Percentiles rank a stretch among this genome's conserved stretches.
Evolutionary conservation across 176 grass and related monocot genomes (phyloP).

Genomic region (Otatea glauca): DNA sequence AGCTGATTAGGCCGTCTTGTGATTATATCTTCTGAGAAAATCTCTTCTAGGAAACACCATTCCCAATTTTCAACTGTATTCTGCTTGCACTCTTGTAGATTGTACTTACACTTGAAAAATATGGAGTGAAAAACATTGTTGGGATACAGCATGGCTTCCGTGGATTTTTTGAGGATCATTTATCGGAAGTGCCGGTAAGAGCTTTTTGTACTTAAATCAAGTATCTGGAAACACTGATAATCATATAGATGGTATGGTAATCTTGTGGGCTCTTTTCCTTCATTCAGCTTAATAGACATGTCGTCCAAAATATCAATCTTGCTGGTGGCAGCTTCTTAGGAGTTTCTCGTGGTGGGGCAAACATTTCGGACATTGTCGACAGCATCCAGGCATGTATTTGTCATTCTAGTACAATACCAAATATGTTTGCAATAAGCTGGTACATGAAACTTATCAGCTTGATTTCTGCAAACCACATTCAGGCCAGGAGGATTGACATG

Average conservation of each 20-base stretch:
- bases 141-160: constrained; percentile 91
- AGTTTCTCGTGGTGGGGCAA: constrained; percentile 81
- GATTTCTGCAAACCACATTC: constrained; percentile 41
- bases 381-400: constrained; percentile 80
- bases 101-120: constrained; percentile 97
- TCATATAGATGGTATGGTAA: constrained; percentile 13
- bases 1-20: neutral
- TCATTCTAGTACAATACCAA: constrained; percentile 18
- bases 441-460: constrained; percentile 29
- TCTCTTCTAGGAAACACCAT: constrained; percentile 33
- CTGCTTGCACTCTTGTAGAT: constrained; percentile 67
- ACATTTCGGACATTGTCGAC: constrained; percentile 83
- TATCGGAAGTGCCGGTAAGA: constrained; percentile 83
- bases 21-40: constrained; percentile 13
- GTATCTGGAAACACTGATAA: constrained; percentile 30
- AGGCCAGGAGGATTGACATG: constrained; percentile 92
- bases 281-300: constrained; percentile 76
- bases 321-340: constrained; percentile 92
- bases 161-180: constrained; percentile 82
- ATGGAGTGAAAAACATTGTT: constrained; percentile 95
- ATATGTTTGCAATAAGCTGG: constrained; percentile 6
- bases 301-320: constrained; percentile 98
- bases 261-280: constrained; percentile 28
- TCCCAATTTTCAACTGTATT: neutral
- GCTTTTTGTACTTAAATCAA: constrained; percentile 32